These are phyloP conservation scores for Orbilia javanica DNA, from an alignment of 2,329 filamentous ascomycete genomes.

Conservation along the genomic window DNA sequence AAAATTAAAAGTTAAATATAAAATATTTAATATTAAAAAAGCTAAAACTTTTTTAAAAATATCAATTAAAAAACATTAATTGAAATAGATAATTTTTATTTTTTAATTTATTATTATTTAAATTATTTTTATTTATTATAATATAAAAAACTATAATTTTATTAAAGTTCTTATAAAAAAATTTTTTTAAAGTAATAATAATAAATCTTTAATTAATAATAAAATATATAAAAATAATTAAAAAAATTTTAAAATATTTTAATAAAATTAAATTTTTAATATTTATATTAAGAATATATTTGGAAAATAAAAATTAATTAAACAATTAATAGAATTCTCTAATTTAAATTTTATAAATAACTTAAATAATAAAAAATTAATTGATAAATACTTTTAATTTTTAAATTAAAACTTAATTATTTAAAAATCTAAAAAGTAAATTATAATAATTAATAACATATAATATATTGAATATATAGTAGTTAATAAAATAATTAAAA, in stretches of 20 bases:
- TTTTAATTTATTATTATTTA: too few species aligned
- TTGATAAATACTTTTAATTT: neutral
- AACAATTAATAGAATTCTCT: slow-evolving; percentile 19
- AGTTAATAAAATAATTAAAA: neutral
- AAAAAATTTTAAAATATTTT: neutral
- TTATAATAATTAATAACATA: slow-evolving; percentile 2
- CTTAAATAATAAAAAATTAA: slow-evolving; percentile 17
- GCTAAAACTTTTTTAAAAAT: too few species aligned
- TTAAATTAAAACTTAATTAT: neutral
- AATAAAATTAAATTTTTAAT: slow-evolving; percentile 1
- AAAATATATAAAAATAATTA: neutral
- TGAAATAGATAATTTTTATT: too few species aligned
- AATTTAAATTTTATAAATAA: slow-evolving; percentile 1
- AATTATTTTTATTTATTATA: too few species aligned
- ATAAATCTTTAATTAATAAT: too few species aligned
- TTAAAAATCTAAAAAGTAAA: neutral
- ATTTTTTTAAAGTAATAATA: too few species aligned
- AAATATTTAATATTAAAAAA: too few species aligned
- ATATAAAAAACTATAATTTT: too few species aligned
- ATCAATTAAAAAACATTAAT: too few species aligned
- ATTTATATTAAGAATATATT: slow-evolving; percentile 34
- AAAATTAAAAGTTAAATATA: too few species aligned
- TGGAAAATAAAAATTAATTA: neutral
- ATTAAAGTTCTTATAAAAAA: too few species aligned
- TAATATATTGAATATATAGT: neutral